A percentile compares a stretch with the other conserved stretches of the same genome.
Evolutionary conservation across 139 green algal genomes (phyloP).

Genomic region (Tetraselmis chui): DNA sequence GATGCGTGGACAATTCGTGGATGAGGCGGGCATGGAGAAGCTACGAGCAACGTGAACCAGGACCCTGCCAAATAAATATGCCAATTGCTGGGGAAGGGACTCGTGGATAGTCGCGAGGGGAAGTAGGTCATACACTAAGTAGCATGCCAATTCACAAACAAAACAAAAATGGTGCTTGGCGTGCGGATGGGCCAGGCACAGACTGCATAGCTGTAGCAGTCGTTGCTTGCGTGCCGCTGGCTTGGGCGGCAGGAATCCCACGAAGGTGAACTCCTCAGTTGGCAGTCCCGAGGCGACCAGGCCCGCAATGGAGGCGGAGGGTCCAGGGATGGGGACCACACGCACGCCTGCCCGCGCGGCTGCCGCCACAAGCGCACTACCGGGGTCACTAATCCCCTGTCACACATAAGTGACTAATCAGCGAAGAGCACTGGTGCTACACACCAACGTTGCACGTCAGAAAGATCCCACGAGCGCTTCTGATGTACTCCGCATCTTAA

Average conservation of each 20-base stretch:
- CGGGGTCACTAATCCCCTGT: slow-evolving; percentile 80
- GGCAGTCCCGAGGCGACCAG: slow-evolving; percentile 70
- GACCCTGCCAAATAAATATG: too few species aligned
- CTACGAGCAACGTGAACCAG: too few species aligned
- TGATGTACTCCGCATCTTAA: too few species aligned
- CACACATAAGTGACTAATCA: background rate
- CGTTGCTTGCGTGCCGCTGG: slow-evolving; percentile 22
- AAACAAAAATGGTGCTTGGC: background rate
- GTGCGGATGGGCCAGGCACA: background rate
- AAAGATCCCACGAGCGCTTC: background rate
- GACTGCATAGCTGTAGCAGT: slow-evolving; percentile 20
- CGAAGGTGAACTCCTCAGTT: slow-evolving; percentile 61
- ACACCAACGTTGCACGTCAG: background rate
- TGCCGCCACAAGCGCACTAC: slow-evolving; percentile 47
- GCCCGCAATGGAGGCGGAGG: slow-evolving; percentile 65
- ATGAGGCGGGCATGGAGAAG: too few species aligned
- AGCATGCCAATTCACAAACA: too few species aligned
- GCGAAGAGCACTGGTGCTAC: background rate
- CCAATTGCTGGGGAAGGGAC: too few species aligned
- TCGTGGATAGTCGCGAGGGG: too few species aligned
- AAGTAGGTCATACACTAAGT: too few species aligned
- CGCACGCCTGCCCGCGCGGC: slow-evolving; percentile 29
- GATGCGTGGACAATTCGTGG: too few species aligned
- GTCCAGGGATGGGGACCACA: slow-evolving; percentile 34
- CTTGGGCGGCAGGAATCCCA: slow-evolving; percentile 80